These are phyloP conservation scores for Cystobasidiopsis lactophilus DNA, from an alignment of 768 basidiomycete species.

Conservation along the genomic window DNA sequence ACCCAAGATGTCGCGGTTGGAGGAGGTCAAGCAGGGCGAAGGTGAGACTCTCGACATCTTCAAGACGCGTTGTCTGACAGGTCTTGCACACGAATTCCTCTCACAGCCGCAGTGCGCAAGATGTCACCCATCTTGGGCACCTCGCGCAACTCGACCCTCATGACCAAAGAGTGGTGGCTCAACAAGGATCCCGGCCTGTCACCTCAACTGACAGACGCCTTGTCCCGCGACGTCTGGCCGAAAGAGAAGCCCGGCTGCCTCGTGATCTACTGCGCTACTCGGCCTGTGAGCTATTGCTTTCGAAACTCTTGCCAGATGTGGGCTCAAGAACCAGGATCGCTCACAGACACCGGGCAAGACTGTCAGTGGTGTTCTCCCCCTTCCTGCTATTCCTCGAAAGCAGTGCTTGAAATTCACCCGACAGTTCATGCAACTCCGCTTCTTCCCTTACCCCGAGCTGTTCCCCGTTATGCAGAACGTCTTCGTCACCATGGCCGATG, in stretches of 20 bases:
- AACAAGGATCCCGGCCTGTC: neutral
- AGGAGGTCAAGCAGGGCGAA: too few relatives aligned
- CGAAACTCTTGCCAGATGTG: neutral
- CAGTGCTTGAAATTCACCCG: neutral
- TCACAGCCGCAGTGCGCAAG: too few relatives aligned
- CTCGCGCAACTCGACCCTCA: too few relatives aligned
- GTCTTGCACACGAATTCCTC: too few relatives aligned
- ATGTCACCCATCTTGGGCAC: too few relatives aligned
- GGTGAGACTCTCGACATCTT: too few relatives aligned
- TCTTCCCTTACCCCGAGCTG: slow-evolving; percentile 1
- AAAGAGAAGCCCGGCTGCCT: neutral
- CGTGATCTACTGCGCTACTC: neutral
- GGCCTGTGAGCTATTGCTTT: neutral
- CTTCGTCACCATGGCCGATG: neutral
- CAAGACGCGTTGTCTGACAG: too few relatives aligned
- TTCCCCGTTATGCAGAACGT: neutral
- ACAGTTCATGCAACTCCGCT: neutral
- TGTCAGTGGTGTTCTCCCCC: neutral
- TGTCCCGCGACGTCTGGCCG: neutral
- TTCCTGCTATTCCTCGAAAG: neutral
- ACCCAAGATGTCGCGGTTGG: too few relatives aligned
- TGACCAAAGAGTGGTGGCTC: too few relatives aligned
- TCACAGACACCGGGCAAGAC: neutral
- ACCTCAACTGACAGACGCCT: neutral
- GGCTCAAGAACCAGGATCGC: too few relatives aligned